Evolutionary conservation across 768 basidiomycete species (phyloP).

Genomic region (Coprinellus micaceus): DNA sequence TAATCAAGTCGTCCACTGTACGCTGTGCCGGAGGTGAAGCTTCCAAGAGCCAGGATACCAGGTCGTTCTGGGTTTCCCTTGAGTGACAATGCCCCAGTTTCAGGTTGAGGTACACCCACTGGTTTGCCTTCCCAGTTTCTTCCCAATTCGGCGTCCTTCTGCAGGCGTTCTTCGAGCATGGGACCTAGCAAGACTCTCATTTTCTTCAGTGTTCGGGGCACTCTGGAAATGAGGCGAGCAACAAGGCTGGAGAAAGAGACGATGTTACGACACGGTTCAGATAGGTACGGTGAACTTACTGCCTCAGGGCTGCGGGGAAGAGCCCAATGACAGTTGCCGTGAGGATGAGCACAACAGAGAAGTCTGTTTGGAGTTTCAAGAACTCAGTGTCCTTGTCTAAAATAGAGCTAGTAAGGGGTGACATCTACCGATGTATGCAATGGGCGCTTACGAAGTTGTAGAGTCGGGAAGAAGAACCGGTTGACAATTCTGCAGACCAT

Average conservation of each 20-base stretch:
- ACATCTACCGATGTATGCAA: not conserved
- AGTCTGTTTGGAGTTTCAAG: constrained; percentile 24
- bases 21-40: constrained; percentile 25
- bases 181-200: constrained; percentile 8
- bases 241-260: constrained; percentile 4
- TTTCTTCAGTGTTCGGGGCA: constrained; percentile 5
- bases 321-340: constrained; percentile 17
- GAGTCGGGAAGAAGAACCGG: constrained; percentile 39
- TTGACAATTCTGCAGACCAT: constrained; percentile 38
- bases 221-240: constrained; percentile 9
- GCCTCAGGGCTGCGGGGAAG: constrained; percentile 30
- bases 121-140: constrained; percentile 29
- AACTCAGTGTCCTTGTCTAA: constrained; percentile 39
- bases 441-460: constrained; percentile 27
- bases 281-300: constrained; percentile 17
- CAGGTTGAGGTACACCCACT: constrained; percentile 15
- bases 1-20: constrained; percentile 21
- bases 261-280: not conserved
- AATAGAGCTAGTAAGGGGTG: not conserved
- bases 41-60: constrained; percentile 45
- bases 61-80: constrained; percentile 35
- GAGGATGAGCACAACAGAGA: constrained; percentile 24
- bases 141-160: constrained; percentile 3
- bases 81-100: not conserved
- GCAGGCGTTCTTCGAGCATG: constrained; percentile 12